These are phyloP conservation scores for Fusarium haematococcum DNA, from an alignment of 2,329 filamentous ascomycete species.

Conservation along the genomic window DNA sequence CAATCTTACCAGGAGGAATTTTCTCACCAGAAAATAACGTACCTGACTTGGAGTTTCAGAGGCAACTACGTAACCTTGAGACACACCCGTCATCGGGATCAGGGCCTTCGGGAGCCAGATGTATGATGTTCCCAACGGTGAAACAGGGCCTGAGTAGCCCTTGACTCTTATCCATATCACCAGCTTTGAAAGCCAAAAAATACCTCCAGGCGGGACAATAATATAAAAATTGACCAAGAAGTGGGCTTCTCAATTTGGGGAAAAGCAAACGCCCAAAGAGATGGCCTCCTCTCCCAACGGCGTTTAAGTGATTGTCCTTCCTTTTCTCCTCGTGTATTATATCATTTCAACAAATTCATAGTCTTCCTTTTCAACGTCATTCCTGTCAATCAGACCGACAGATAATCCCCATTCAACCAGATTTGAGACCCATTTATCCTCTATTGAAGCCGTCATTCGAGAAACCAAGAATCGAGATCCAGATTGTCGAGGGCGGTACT, in stretches of 20 bases:
- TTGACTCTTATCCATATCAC: not conserved
- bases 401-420: not conserved
- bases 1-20: fast-evolving
- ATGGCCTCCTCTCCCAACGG: not conserved
- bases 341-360: not conserved
- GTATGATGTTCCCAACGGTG: not conserved
- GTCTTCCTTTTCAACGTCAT: too few relatives aligned
- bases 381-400: not conserved
- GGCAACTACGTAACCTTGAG: not conserved
- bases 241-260: not conserved
- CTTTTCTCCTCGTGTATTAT: not conserved
- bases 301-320: not conserved
- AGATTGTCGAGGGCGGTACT: not conserved
- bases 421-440: not conserved
- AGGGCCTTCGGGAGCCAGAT: not conserved
- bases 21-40: fast-evolving
- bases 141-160: not conserved
- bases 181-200: not conserved
- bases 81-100: not conserved
- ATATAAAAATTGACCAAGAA: not conserved
- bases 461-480: not conserved
- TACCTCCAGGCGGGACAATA: not conserved
- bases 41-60: not conserved
- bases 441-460: too few relatives aligned
- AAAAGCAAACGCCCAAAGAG: not conserved